Evolutionary conservation across 257 asterid species (phyloP).

Genomic region (Solanum appendiculatum): DNA sequence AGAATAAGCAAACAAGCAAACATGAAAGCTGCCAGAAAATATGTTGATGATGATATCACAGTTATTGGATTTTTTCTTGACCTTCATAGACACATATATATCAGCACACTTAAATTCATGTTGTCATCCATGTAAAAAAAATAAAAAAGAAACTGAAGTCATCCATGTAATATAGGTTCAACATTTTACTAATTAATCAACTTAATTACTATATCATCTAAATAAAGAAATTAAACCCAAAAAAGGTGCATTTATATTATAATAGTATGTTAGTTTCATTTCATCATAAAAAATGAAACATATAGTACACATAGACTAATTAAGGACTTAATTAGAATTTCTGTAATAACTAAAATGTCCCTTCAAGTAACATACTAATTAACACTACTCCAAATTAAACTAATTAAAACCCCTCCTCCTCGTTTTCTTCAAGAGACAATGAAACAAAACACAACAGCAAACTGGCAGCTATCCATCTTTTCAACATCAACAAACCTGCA

Average conservation of each 20-base stretch:
- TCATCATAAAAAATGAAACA: not conserved
- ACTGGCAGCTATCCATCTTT: not conserved
- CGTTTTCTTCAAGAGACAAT: not conserved
- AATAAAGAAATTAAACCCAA: not conserved
- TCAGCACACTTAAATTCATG: not conserved
- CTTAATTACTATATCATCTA: not conserved
- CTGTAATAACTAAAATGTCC: not conserved
- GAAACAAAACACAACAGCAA: not conserved
- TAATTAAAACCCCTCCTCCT: not conserved
- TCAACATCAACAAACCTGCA: not conserved
- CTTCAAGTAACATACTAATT: not conserved
- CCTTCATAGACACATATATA: not conserved
- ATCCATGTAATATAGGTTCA: not conserved
- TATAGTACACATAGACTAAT: not conserved
- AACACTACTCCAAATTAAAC: not conserved
- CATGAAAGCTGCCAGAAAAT: constrained; percentile 18
- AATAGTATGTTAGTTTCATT: not conserved
- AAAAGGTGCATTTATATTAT: not conserved
- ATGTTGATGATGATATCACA: constrained; percentile 14
- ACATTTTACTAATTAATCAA: not conserved
- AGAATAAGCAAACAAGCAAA: constrained; percentile 2
- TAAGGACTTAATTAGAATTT: not conserved
- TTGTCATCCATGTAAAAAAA: not conserved
- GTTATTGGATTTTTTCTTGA: not conserved
- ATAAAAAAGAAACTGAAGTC: not conserved